Evolutionary conservation across 768 basidiomycete genomes (phyloP).

Genomic region (Lentinula sp.): DNA sequence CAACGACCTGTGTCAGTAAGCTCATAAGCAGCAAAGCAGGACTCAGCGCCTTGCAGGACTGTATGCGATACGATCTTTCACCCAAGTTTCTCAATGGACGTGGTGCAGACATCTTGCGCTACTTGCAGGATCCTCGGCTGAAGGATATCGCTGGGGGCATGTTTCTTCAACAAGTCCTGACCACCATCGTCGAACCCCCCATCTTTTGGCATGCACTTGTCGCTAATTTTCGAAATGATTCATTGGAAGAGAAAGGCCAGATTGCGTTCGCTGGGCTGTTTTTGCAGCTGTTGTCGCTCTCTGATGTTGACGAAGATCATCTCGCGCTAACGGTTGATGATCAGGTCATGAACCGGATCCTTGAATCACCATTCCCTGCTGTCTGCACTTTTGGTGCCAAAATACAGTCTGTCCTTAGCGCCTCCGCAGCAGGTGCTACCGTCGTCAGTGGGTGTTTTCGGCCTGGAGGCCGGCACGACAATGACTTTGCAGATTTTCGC

Average conservation of each 20-base stretch:
- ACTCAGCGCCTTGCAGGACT: slow-evolving; percentile 28
- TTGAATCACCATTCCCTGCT: slow-evolving; percentile 20
- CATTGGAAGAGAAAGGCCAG: slow-evolving; percentile 28
- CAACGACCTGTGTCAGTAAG: slow-evolving; percentile 28
- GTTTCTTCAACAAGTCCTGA: slow-evolving; percentile 32
- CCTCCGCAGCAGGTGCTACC: slow-evolving; percentile 22
- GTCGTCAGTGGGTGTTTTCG: slow-evolving; percentile 18
- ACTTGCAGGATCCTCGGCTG: slow-evolving; percentile 30
- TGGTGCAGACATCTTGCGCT: slow-evolving; percentile 28
- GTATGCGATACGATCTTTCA: slow-evolving; percentile 36
- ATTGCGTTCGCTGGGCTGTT: slow-evolving; percentile 43
- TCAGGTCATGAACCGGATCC: slow-evolving; percentile 13
- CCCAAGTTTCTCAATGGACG: slow-evolving; percentile 35
- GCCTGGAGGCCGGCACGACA: slow-evolving; percentile 67
- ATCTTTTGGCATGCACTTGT: slow-evolving; percentile 42
- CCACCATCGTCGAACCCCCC: slow-evolving; percentile 40
- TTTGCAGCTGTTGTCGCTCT: slow-evolving; percentile 35
- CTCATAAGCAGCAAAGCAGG: slow-evolving; percentile 27
- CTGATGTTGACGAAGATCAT: slow-evolving; percentile 24
- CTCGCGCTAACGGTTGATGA: slow-evolving; percentile 22
- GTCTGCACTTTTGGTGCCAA: slow-evolving; percentile 23
- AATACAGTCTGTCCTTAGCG: slow-evolving; percentile 30
- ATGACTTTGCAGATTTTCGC: slow-evolving; percentile 58
- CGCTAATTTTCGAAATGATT: slow-evolving; percentile 25
- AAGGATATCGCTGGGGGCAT: slow-evolving; percentile 34